Evolutionary conservation across 2,329 filamentous ascomycete species (phyloP).

Genomic region (Ascochyta lentis): DNA sequence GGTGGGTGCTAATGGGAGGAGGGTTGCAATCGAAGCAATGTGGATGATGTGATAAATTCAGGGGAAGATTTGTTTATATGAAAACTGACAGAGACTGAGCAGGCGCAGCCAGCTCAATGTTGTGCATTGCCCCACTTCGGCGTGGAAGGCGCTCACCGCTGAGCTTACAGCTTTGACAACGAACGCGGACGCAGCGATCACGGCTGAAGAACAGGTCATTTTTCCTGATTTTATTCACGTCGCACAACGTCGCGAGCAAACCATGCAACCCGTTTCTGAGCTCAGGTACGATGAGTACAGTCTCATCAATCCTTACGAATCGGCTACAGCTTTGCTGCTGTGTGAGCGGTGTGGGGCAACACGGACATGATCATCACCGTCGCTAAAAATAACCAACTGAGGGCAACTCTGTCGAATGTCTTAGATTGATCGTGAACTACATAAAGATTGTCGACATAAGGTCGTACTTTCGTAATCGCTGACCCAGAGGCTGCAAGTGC

Average conservation of each 20-base stretch:
- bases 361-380: slow-evolving; percentile 27
- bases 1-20: slow-evolving; percentile 13
- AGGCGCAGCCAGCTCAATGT: slow-evolving; percentile 27
- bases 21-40: slow-evolving; percentile 18
- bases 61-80: slow-evolving; percentile 14
- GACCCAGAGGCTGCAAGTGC: slow-evolving; percentile 9
- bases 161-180: too few relatives aligned
- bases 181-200: neutral
- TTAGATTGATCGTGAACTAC: slow-evolving; percentile 13
- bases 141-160: slow-evolving; percentile 27
- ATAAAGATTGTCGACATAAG: slow-evolving; percentile 1
- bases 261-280: too few relatives aligned
- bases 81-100: slow-evolving; percentile 16
- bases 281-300: too few relatives aligned
- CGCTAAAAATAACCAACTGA: slow-evolving; percentile 33
- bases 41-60: neutral
- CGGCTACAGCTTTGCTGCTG: neutral
- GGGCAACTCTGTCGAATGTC: slow-evolving; percentile 3
- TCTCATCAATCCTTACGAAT: neutral
- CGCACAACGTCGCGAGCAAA: too few relatives aligned
- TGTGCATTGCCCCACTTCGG: slow-evolving; percentile 38
- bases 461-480: slow-evolving; percentile 12
- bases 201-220: too few relatives aligned
- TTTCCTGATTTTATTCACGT: too few relatives aligned
- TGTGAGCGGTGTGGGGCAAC: slow-evolving; percentile 16